phyloP scores from a whole-genome alignment of 768 basidiomycete species.

The Sporobolomyces pararoseus region DNA sequence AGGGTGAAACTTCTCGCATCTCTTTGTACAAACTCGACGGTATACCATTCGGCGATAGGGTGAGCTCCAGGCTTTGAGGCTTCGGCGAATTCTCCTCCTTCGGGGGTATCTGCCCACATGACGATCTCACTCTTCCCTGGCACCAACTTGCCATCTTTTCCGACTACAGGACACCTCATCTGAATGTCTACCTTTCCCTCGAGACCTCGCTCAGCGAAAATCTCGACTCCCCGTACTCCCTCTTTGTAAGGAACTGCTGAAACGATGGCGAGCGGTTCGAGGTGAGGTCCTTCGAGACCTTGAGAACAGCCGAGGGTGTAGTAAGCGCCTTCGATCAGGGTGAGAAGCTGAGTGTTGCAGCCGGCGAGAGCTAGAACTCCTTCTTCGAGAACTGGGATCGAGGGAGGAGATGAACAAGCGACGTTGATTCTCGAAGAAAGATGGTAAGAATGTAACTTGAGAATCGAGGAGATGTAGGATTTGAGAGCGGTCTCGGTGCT shows the following conservation, averaged over 20 bases:
- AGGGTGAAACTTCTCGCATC: slow-evolving; percentile 43
- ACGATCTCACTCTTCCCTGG: slow-evolving; percentile 34
- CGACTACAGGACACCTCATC: slow-evolving; percentile 38
- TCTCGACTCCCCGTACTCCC: slow-evolving; percentile 41
- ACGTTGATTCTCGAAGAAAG: slow-evolving; percentile 37
- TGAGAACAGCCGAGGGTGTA: slow-evolving; percentile 41
- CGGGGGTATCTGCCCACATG: slow-evolving; percentile 38
- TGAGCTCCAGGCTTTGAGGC: slow-evolving; percentile 18
- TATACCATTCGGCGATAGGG: slow-evolving; percentile 41
- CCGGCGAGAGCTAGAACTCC: slow-evolving; percentile 41
- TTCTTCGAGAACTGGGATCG: slow-evolving; percentile 42
- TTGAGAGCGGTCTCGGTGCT: slow-evolving; percentile 27
- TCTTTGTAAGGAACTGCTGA: slow-evolving; percentile 41
- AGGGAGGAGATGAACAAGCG: slow-evolving; percentile 44
- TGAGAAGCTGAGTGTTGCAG: slow-evolving; percentile 44
- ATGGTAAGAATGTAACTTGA: slow-evolving; percentile 32
- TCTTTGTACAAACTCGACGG: slow-evolving; percentile 39
- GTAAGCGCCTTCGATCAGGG: slow-evolving; percentile 42
- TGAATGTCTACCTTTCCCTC: slow-evolving; percentile 43
- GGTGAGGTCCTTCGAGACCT: slow-evolving; percentile 30
- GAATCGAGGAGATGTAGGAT: slow-evolving; percentile 37
- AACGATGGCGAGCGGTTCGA: slow-evolving; percentile 32
- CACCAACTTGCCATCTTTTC: slow-evolving; percentile 28
- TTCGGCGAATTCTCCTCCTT: slow-evolving; percentile 38
- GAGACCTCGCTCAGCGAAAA: slow-evolving; percentile 39